Evolutionary conservation across 495 filamentous ascomycete species (phyloP).

Genomic region (Talaromyces thailandensis): DNA sequence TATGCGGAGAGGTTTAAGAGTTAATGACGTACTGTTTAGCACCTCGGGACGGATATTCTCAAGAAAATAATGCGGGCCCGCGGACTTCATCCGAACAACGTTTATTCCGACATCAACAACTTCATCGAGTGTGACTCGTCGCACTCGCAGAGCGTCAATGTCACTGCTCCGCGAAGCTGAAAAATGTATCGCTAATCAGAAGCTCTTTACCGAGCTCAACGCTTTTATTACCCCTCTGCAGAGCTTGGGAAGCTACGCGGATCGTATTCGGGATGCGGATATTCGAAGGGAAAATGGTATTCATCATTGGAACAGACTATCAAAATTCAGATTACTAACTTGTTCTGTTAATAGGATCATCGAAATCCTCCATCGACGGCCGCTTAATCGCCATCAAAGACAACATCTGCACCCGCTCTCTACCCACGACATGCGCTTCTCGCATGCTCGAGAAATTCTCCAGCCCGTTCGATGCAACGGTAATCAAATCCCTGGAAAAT

Average conservation of each 20-base stretch:
- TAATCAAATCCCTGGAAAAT: slow-evolving; percentile 55
- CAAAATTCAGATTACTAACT: neutral
- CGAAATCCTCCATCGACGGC: slow-evolving; percentile 36
- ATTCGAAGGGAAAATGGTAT: slow-evolving; percentile 28
- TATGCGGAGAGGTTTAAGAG: neutral
- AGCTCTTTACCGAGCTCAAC: slow-evolving; percentile 28
- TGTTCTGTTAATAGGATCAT: slow-evolving; percentile 14
- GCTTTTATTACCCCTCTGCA: slow-evolving; percentile 34
- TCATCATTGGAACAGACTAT: neutral
- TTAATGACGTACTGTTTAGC: neutral
- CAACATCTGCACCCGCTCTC: slow-evolving; percentile 67
- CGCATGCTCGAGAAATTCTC: slow-evolving; percentile 57
- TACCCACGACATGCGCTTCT: slow-evolving; percentile 77
- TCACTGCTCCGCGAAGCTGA: slow-evolving; percentile 42
- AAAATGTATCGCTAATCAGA: slow-evolving; percentile 38
- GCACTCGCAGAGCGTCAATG: slow-evolving; percentile 22
- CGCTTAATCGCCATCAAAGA: slow-evolving; percentile 75
- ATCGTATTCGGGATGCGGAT: slow-evolving; percentile 31
- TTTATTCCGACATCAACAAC: neutral
- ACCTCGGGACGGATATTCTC: neutral
- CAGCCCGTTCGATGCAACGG: slow-evolving; percentile 79
- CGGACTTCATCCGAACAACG: slow-evolving; percentile 1
- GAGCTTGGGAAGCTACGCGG: slow-evolving; percentile 23
- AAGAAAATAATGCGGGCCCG: neutral
- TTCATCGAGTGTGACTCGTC: neutral